phyloP scores from a whole-genome alignment of 108 stramenopile species.

The Cyclotella kingstonii region DNA sequence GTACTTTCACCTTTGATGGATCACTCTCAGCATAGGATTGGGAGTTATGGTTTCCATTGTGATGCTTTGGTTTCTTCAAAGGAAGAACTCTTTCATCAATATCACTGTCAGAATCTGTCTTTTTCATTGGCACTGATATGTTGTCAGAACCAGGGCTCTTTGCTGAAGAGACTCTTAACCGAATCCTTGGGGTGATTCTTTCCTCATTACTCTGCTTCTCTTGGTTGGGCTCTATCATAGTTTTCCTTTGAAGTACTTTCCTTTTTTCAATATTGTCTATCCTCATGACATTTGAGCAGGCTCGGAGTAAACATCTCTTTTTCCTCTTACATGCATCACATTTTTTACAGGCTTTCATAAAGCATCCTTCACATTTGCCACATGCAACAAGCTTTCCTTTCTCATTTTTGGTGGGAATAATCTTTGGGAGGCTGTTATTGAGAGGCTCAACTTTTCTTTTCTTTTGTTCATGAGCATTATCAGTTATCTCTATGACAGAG shows the following conservation, averaged over 20 bases:
- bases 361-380: slow-evolving; percentile 54
- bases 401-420: slow-evolving; percentile 16
- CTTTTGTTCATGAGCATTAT: slow-evolving; percentile 52
- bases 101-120: slow-evolving; percentile 17
- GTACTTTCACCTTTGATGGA: slow-evolving; percentile 14
- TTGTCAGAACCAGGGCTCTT: slow-evolving; percentile 7
- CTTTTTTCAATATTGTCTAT: background rate
- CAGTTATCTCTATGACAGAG: slow-evolving; percentile 64
- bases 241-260: background rate
- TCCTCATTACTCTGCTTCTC: slow-evolving; percentile 12
- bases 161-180: slow-evolving; percentile 36
- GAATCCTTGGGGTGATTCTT: slow-evolving; percentile 53
- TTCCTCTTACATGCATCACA: slow-evolving; percentile 45
- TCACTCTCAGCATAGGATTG: slow-evolving; percentile 5
- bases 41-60: slow-evolving; percentile 10
- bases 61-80: slow-evolving; percentile 27
- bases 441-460: slow-evolving; percentile 16
- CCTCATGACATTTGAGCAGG: slow-evolving; percentile 15
- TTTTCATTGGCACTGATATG: slow-evolving; percentile 1
- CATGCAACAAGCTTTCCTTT: slow-evolving; percentile 39
- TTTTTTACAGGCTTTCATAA: slow-evolving; percentile 44
- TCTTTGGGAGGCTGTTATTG: slow-evolving; percentile 3
- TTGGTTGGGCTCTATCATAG: slow-evolving; percentile 32
- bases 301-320: slow-evolving; percentile 26
- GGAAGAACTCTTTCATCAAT: background rate